Evolutionary conservation across 768 basidiomycete genomes (phyloP).

Genomic region (Tulasnella sp.): DNA sequence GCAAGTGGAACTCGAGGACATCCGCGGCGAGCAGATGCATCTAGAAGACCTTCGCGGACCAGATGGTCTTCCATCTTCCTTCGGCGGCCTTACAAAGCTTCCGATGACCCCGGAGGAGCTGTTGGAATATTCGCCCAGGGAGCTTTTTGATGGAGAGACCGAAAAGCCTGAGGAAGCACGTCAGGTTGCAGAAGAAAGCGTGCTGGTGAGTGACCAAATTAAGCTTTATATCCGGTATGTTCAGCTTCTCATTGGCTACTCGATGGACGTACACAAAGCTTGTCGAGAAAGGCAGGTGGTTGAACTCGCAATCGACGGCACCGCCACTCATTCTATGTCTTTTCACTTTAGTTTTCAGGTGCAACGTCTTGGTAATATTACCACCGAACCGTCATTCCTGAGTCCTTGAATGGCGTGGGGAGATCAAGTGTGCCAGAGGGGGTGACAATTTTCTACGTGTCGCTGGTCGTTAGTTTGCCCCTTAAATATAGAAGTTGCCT

Average conservation of each 20-base stretch:
- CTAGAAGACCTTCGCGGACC: slow-evolving; percentile 17
- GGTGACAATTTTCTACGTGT: background rate
- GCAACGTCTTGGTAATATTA: background rate
- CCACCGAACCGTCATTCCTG: background rate
- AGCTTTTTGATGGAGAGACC: background rate
- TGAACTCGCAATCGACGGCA: background rate
- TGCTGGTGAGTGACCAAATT: background rate
- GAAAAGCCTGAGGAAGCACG: background rate
- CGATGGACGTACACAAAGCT: background rate
- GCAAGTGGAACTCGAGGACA: background rate
- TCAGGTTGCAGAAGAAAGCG: background rate
- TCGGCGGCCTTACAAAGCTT: background rate
- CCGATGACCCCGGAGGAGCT: background rate
- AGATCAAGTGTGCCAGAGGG: background rate
- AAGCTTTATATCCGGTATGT: background rate
- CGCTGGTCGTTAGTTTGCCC: background rate
- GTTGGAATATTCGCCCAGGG: background rate
- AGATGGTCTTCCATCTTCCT: background rate
- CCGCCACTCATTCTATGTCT: background rate
- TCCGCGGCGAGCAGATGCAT: background rate
- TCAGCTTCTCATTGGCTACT: background rate
- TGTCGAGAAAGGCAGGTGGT: background rate
- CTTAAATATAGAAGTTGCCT: background rate
- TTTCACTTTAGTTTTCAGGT: background rate
- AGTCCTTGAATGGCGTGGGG: background rate